phyloP scores from a whole-genome alignment of 306 rosid species.

The Glycine latifolia region DNA sequence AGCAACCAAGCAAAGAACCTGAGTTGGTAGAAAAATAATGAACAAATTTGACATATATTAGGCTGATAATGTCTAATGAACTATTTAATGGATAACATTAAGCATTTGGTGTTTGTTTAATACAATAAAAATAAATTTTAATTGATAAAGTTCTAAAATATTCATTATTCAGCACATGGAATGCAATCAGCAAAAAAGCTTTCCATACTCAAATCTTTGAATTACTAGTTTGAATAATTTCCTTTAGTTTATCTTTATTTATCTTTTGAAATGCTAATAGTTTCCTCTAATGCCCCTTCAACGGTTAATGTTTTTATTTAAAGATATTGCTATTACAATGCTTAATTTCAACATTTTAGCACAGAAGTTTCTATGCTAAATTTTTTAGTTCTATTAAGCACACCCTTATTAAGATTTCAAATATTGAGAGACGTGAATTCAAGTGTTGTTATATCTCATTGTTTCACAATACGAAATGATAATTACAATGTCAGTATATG shows the following conservation, averaged over 20 bases:
- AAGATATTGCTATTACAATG: not conserved
- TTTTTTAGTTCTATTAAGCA: not conserved
- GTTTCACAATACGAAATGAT: slow-evolving; percentile 20
- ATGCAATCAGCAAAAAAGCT: slow-evolving; percentile 20
- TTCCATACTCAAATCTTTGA: not conserved
- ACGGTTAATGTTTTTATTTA: not conserved
- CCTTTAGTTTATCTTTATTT: slow-evolving; percentile 12
- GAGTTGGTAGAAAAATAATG: slow-evolving; percentile 42
- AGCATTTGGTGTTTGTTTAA: not conserved
- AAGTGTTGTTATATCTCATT: not conserved
- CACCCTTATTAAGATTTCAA: slow-evolving; percentile 23
- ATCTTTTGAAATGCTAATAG: not conserved
- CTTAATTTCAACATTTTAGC: slow-evolving; percentile 15
- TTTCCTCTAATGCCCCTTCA: slow-evolving; percentile 7
- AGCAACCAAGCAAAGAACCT: slow-evolving; percentile 90
- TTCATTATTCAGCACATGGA: slow-evolving; percentile 1
- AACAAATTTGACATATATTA: slow-evolving; percentile 6
- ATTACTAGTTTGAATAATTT: slow-evolving; percentile 5
- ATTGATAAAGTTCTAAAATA: not conserved
- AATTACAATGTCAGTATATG: not conserved
- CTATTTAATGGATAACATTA: not conserved
- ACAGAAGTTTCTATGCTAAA: not conserved
- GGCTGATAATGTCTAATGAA: slow-evolving; percentile 30
- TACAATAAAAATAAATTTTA: not conserved
- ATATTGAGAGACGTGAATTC: not conserved